Evolutionary conservation across 2,329 filamentous ascomycete genomes (phyloP), one percentile per base, ranked within the genome.

Genomic region (Trichoderma semiorbis): DNA sequence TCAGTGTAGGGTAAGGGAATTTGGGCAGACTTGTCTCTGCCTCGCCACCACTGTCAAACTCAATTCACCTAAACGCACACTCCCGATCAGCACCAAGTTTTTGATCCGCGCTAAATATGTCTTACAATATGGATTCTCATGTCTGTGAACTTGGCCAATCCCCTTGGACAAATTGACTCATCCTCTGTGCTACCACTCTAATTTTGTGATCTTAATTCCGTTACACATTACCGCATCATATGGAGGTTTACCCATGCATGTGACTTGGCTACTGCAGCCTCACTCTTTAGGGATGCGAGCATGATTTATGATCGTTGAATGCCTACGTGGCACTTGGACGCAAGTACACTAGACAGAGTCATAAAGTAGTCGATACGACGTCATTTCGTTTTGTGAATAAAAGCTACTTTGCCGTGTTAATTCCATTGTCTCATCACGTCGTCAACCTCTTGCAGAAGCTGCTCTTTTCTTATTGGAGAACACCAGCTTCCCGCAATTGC

Each of bases 401-500:
- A n/a, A 28, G 5, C 26, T 21, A n/a, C 14, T n/a, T 6, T 21
- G 16, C 10, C 34, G 7, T 36, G 5, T 64, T 24, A 62, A n/a
- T 21, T 55, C 60, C 60, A 64, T 71, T 69, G n/a, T 8, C 60
- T 36, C 16, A 79, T 64, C 1, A 78, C 75, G 53, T 69, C 63
- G 2, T 76, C 73, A 68, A 88, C 80, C 77, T 86, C 85, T 16
- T 71, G 70, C 75, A 90, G 75, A 72, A 94, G 78, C 75, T 87
- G 85, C 5, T 77, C 77, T 82, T 94, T 94, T 77, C 92, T 86
- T 74, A 83, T 83, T 50, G 88, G 83, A 36, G 82, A 82, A 77
- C 91, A 91, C 92, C 92, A 94, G 77, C 91, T 93, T 28, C 89
- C 90, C 73, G 87, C 83, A 12, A 94, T 89, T 24, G 87, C 85